Evolutionary conservation across 805 yeast genomes (phyloP), one percentile per base, ranked within the genome.

Genomic region (Saccharomyces paradoxus): DNA sequence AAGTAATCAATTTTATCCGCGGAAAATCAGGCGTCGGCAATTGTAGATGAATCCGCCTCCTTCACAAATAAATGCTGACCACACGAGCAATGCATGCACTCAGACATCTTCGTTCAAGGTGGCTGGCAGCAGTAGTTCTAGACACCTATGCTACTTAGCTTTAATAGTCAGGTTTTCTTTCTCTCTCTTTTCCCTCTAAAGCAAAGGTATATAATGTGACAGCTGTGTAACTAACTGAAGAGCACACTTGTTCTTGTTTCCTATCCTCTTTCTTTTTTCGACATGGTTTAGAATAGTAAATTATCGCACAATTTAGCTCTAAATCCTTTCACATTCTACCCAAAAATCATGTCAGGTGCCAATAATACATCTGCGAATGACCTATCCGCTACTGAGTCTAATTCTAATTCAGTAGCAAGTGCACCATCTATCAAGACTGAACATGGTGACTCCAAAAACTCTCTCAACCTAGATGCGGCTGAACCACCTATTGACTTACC

Each of bases 401-500:
- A 17, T 8, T 4, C 44, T 10, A 21, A 37, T 7, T 37, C 44
- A 37, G 22, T 12, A 21, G 44, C 12, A 1, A 17, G 13, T 24
- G 44, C 44, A 1, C 22, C 44, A 3, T 21, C 44, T 17, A 7
- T 37, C 9, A 37, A 9, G 44, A 17, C 24, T 9, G 17, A 37
- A 17, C 22, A 37, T 3, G 24, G 17, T 8, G 44, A 37, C 12
- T n/a, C 44, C 4, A 37, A 37, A 17, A 9, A 17, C 4, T 37
- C 24, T 2, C 22, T 21, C 12, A 22, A 37, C 7, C 24, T 17
- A 1, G 44, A 21, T 17, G 7, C 44, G 24, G 12, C 12, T 37
- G 44, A 37, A 8, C 22, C 12, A 6, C 24, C 44, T 30, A 41
- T 53, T 46, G 59, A 58, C 58, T 58, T 54, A 62, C 55, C 71